These are phyloP conservation scores for Sporothrix dimorphospora DNA, from an alignment of 2,329 filamentous ascomycete species.

Conservation along the genomic window DNA sequence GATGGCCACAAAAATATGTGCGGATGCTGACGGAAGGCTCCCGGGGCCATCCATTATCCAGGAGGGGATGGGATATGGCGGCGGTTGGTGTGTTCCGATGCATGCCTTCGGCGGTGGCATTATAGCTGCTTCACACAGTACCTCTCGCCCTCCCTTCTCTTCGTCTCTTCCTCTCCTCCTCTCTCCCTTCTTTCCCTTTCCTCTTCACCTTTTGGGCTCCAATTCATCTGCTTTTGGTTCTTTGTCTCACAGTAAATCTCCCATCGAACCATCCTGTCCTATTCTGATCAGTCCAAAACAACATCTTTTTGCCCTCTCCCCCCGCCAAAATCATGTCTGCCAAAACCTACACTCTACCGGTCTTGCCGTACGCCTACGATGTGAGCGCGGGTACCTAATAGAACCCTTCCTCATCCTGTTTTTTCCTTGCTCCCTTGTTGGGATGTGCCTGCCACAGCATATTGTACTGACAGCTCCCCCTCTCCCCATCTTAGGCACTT, in stretches of 20 bases:
- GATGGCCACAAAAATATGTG: conserved; percentile 11
- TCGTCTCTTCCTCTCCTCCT: background rate
- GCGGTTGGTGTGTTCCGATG: background rate
- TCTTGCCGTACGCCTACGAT: conserved; percentile 42
- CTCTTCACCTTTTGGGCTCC: background rate
- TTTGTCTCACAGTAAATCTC: background rate
- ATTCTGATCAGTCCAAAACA: background rate
- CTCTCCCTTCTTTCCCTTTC: background rate
- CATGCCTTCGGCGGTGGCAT: background rate
- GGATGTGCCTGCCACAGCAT: background rate
- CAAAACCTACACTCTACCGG: conserved; percentile 38
- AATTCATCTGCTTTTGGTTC: background rate
- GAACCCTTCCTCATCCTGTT: background rate
- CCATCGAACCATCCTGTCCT: background rate
- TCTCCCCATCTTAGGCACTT: conserved; percentile 47
- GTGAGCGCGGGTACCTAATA: conserved; percentile 47
- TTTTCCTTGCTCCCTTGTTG: background rate
- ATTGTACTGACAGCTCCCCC: background rate
- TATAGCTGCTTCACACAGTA: background rate
- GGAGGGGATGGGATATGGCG: background rate
- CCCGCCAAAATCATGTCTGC: conserved; percentile 25
- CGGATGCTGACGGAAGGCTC: background rate
- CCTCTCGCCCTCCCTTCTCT: background rate
- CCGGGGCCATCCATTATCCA: background rate
- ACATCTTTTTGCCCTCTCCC: too few relatives aligned